Percentiles rank a stretch among this genome's conserved stretches.
Conservation (phyloP, 1,139 yeast genomes). For the Ogataea hybrid region DNA sequence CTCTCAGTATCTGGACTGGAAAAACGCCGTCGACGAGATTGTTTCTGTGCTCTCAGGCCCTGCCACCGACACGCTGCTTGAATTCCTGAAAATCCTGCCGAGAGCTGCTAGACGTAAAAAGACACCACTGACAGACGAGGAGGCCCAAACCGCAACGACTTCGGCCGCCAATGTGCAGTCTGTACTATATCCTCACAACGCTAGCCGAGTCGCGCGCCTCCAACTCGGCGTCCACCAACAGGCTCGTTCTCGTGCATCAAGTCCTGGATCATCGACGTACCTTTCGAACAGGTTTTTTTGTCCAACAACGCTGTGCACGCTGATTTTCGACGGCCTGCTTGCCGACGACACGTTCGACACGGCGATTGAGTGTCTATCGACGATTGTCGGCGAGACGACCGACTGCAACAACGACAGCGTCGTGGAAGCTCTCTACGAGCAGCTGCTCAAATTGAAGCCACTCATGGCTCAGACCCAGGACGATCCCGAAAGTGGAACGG, state of each 20-base stretch:
- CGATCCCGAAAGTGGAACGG: conserved; percentile 65
- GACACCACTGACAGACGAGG: conserved; percentile 79
- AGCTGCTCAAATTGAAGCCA: conserved; percentile 60
- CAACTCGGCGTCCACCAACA: conserved; percentile 28
- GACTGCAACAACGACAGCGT: conserved; percentile 58
- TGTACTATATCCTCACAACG: conserved; percentile 58
- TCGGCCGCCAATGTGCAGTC: conserved; percentile 61
- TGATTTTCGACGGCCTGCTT: conserved; percentile 67
- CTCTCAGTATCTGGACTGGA: conserved; percentile 80
- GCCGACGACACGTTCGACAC: conserved; percentile 74
- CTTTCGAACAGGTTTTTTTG: conserved; percentile 64
- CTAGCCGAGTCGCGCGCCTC: conserved; percentile 38
- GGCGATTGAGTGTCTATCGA: conserved; percentile 81
- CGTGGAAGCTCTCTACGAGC: conserved; percentile 66
- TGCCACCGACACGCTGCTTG: conserved; percentile 52
- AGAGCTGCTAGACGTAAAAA: conserved; percentile 79
- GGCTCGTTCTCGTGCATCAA: conserved; percentile 70
- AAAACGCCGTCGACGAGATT: conserved; percentile 67
- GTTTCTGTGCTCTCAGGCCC: conserved; percentile 46
- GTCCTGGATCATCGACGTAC: conserved; percentile 88
- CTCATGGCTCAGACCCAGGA: conserved; percentile 46
- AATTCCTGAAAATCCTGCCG: conserved; percentile 87
- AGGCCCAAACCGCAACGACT: conserved; percentile 65
- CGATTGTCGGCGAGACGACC: conserved; percentile 76
- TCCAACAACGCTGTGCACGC: conserved; percentile 61